Base-by-base conservation (phyloP, 768 basidiomycete genomes). In the Phylloporus sp. region DNA sequence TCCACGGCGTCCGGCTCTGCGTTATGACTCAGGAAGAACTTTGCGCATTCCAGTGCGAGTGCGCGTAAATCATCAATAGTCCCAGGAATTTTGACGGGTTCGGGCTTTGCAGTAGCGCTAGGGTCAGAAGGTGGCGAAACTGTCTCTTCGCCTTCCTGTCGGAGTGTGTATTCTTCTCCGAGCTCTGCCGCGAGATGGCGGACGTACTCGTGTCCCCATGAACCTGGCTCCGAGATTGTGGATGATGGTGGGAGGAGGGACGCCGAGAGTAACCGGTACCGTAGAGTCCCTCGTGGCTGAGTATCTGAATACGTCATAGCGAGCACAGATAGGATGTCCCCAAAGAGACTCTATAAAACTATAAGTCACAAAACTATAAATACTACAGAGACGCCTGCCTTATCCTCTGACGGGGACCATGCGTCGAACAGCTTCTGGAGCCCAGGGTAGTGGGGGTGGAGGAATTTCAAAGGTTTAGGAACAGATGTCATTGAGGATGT, bases 261-360 rank as follows among this genome's bases (percentile, higher is more conserved):
- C 9, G 84, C 81, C 7, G 91, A 87, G 31, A 94, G 77, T 20
- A 98, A 80, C 42, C 95, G 88, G 73, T 97, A 98, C 56, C 85
- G 83, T 26, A 99, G 84, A 3, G 97, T 99, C 50, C 95, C 95
- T 44, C 97, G 86, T 35, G 93, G 92, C 73, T 97, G 86, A 16
- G 92, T 95, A 72, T 99, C 97, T 9, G 95, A 97, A 68, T 98
- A 98, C 7, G 97, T 99, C 97, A 99, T 99, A 7, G 95, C 97
- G 40, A 99, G 85, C 6, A 97, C 95, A 34, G 95, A 97, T 24
- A 99, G 80, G 54, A 99, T 97, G 62, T 97, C 95, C 23, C 94
- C 94, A 65, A 98, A 95, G 38, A 97, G 80, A 59, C 88, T 87
- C 93, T 97, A 67, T 4, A 52, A 22, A 32, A 43, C 43, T 6